Base-by-base conservation (phyloP, 1,139 yeast species). In the Protomyces lactucae-debilis region DNA sequence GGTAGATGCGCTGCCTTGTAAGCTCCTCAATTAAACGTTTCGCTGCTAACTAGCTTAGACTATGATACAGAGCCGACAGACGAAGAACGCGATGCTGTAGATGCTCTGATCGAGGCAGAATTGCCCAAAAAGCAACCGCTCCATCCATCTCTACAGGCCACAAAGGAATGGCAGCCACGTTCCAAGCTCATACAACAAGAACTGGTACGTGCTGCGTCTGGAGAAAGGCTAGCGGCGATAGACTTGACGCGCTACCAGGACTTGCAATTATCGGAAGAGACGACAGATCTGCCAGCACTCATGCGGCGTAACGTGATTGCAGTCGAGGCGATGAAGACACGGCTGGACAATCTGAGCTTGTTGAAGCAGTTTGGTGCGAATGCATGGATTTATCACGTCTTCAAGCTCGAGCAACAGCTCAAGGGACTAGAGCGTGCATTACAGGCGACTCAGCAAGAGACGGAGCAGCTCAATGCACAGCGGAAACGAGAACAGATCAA, bases 371-470 rank as follows among this genome's bases (percentile, higher is more conserved):
- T 54, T 21, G 64, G 64, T 5, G 32, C 59, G 14, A 60, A 60
- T 36, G 64, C 64, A 10, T 60, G 64, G 64, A 36, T 52, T 6
- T 36, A 46, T 18, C 64, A 60, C 45, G 55, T 60, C 16, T 45
- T 40, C 28, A 53, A 45, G 37, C 51, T 60, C 32, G 59, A 54
- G 28, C 43, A 54, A 5, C 9, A 52, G 12, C 51, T 60, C 39
- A 54, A 46, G 43, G 54, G 36, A 35, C 21, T 54, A 6, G 64
- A 60, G 40, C 43, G 56, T 14, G 51, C 45, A 25, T 37, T 53
- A 51, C 59, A 53, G 14, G 51, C 51, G 12, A 39, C 46, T 6
- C 59, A 57, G 8, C 54, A 46, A 12, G 64, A 53, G 43, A 55
- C 55, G 8, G 59, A 60, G 35, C 55, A 36, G 3, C 39, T 60